Evolutionary conservation across 2,329 filamentous ascomycete genomes (phyloP).

Genomic region (Ophiostoma perfectum): DNA sequence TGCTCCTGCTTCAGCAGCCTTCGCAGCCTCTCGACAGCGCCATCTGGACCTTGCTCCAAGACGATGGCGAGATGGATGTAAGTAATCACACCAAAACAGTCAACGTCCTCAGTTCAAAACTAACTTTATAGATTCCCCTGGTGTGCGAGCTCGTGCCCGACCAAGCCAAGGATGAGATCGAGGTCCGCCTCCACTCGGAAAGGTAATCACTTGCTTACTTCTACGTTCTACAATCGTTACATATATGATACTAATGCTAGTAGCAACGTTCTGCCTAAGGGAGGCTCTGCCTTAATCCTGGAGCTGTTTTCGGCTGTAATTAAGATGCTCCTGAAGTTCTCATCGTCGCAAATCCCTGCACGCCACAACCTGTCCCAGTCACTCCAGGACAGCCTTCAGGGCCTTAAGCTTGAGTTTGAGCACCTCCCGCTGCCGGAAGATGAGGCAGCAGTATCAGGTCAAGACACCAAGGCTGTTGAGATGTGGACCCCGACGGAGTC

Average conservation of each 20-base stretch:
- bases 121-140: conserved; percentile 51
- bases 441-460: neutral
- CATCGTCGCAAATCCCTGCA: conserved; percentile 20
- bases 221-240: neutral
- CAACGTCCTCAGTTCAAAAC: neutral
- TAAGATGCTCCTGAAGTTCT: conserved; percentile 16
- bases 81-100: conserved; percentile 28
- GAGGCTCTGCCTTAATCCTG: neutral
- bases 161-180: conserved; percentile 45
- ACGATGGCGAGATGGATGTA: conserved; percentile 63
- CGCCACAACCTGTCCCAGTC: conserved; percentile 14
- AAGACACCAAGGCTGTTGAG: conserved; percentile 18
- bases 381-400: conserved; percentile 1
- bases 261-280: conserved; percentile 4
- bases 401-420: conserved; percentile 10
- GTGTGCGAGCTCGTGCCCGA: conserved; percentile 69
- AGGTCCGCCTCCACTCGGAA: conserved; percentile 59
- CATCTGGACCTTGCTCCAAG: conserved; percentile 53
- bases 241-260: neutral
- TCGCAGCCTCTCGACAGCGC: conserved; percentile 49
- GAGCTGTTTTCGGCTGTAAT: conserved; percentile 24
- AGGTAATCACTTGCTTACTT: conserved; percentile 31
- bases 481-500: conserved; percentile 49
- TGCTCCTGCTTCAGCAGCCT: conserved; percentile 71
- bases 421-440: neutral